These are phyloP conservation scores for Abortiporus biennis DNA, from an alignment of 1,284 basidiomycete genomes.

Conservation along the genomic window DNA sequence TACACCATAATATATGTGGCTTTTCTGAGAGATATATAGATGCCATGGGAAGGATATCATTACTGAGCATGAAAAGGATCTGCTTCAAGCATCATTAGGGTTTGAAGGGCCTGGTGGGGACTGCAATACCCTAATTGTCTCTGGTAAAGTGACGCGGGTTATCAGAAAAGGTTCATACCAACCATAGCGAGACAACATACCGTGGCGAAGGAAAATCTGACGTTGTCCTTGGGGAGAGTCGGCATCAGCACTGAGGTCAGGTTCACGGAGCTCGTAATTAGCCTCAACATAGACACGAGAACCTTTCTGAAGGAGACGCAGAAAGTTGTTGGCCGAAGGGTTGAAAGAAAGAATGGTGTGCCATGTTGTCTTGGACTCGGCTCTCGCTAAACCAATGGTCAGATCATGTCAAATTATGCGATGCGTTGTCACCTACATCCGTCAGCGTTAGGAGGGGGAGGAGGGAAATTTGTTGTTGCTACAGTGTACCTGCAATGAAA, in stretches of 20 bases:
- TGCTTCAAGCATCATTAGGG: too few species aligned
- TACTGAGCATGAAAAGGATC: too few species aligned
- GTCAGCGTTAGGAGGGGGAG: conserved; percentile 49
- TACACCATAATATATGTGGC: too few species aligned
- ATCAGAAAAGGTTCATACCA: too few species aligned
- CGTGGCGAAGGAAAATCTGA: conserved; percentile 74
- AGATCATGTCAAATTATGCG: too few species aligned
- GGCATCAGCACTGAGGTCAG: conserved; percentile 56
- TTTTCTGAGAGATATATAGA: too few species aligned
- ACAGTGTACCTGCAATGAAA: conserved; percentile 52
- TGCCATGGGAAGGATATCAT: too few species aligned
- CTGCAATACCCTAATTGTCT: conserved; percentile 25
- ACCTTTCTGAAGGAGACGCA: conserved; percentile 61
- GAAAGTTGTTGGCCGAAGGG: conserved; percentile 48
- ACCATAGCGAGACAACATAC: conserved; percentile 36
- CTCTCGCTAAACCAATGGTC: too few species aligned
- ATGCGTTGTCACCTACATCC: conserved; percentile 48
- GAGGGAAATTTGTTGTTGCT: conserved; percentile 57
- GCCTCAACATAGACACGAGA: conserved; percentile 73
- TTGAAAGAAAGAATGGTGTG: conserved; percentile 71
- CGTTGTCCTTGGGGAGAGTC: conserved; percentile 62
- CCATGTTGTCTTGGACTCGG: conserved; percentile 55
- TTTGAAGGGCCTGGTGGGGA: conserved; percentile 2
- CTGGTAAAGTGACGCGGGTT: conserved; percentile 17
- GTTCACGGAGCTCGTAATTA: conserved; percentile 65